Conservation (phyloP, 108 stramenopile genomes). For the Parmales sp. region DNA sequence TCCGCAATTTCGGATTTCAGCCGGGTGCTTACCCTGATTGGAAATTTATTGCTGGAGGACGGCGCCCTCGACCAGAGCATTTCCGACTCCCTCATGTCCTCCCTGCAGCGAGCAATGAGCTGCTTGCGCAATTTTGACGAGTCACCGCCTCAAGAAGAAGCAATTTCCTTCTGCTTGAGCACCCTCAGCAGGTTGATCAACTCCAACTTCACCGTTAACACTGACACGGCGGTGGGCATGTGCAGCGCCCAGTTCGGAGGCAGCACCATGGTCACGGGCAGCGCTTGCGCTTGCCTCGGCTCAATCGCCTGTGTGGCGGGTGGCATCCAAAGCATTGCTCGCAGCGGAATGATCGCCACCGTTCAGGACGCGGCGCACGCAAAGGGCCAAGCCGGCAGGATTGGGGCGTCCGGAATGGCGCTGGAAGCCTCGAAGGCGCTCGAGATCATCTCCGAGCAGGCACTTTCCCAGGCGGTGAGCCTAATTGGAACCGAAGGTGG, state of each 20-base stretch:
- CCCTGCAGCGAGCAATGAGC: not conserved
- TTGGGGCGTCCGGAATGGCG: not conserved
- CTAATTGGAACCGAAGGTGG: constrained; percentile 1
- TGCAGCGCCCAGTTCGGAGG: not conserved
- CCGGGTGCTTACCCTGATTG: not conserved
- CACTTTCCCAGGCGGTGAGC: not conserved
- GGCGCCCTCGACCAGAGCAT: constrained; percentile 10
- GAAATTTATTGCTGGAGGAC: constrained; percentile 16
- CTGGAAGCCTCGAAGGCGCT: not conserved
- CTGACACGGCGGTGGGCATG: not conserved
- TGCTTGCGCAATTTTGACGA: not conserved
- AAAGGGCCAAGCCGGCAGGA: constrained; percentile 10
- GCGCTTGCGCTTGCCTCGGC: constrained; percentile 10
- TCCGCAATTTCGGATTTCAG: not conserved
- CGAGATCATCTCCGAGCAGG: constrained; percentile 11
- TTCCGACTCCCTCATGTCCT: not conserved
- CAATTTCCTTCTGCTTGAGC: not conserved
- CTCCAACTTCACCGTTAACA: not conserved
- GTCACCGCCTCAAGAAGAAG: not conserved
- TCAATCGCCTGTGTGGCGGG: not conserved
- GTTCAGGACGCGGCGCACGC: constrained; percentile 4
- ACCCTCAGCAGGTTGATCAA: not conserved
- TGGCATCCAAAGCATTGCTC: not conserved
- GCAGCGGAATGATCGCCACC: not conserved
- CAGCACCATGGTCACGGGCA: not conserved